phyloP scores from a whole-genome alignment of 2,329 filamentous ascomycete genomes.

The Sphaceloma murrayae region DNA sequence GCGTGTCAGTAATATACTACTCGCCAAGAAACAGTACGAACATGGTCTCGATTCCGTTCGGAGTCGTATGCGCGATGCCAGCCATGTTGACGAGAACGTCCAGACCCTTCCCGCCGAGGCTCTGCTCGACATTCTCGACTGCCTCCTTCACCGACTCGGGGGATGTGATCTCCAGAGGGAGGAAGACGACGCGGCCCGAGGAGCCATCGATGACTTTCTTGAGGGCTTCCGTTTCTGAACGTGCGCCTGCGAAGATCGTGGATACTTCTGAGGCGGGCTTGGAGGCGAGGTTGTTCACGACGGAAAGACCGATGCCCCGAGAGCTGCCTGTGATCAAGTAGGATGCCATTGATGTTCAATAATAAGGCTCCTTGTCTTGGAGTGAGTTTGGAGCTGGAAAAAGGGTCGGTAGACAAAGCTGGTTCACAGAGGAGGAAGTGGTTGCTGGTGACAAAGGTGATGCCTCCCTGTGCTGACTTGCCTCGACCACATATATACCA shows the following conservation, averaged over 20 bases:
- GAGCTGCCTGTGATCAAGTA: conserved; percentile 31
- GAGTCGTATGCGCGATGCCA: conserved; percentile 24
- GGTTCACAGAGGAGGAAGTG: no score
- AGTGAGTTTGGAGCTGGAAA: no score
- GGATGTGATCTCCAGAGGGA: conserved; percentile 34
- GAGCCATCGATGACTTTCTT: conserved; percentile 30
- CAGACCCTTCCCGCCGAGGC: conserved; percentile 33
- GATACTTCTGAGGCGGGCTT: conserved; percentile 27
- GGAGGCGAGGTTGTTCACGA: conserved; percentile 28
- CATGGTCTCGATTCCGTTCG: conserved; percentile 18
- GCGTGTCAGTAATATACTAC: neutral
- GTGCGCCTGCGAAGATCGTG: conserved; percentile 35
- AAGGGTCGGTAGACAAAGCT: no score
- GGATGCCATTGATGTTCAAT: conserved; percentile 28
- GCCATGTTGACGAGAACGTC: conserved; percentile 43
- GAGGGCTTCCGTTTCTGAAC: conserved; percentile 30
- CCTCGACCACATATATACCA: no score
- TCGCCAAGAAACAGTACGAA: neutral
- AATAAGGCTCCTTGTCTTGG: no score
- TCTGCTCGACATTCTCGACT: conserved; percentile 27
- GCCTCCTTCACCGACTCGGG: conserved; percentile 30
- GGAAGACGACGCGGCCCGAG: conserved; percentile 28
- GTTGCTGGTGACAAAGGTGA: no score
- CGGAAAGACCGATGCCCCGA: conserved; percentile 31
- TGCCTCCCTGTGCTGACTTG: no score